These are phyloP conservation scores for Xylaria polymorpha DNA, from an alignment of 2,329 filamentous ascomycete species.

Conservation along the genomic window DNA sequence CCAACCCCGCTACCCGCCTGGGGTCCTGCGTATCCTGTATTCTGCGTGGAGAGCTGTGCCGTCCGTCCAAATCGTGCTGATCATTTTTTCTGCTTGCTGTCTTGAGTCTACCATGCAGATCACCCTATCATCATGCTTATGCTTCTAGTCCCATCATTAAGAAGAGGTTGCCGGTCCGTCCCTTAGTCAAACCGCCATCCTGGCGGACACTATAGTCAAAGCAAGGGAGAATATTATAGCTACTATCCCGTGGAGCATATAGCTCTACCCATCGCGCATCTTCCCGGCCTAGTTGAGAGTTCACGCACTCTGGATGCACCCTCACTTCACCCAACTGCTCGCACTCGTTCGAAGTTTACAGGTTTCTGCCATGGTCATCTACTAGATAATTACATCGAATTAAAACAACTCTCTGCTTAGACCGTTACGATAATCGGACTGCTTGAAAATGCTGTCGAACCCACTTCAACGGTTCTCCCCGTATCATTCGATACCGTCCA, in stretches of 20 bases:
- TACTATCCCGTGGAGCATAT: constrained; percentile 49
- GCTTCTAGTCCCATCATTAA: constrained; percentile 51
- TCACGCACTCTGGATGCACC: constrained; percentile 48
- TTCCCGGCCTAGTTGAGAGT: constrained; percentile 45
- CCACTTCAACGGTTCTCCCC: constrained; percentile 71
- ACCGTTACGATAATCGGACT: constrained; percentile 39
- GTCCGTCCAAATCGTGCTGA: constrained; percentile 54
- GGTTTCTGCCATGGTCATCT: constrained; percentile 41
- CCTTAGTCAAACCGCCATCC: constrained; percentile 53
- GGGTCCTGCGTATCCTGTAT: constrained; percentile 47
- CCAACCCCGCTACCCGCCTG: constrained; percentile 55
- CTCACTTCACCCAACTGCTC: constrained; percentile 57
- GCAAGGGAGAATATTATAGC: constrained; percentile 50
- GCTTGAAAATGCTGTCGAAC: constrained; percentile 69
- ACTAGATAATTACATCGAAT: constrained; percentile 32
- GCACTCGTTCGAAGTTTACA: constrained; percentile 57
- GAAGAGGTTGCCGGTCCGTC: constrained; percentile 54
- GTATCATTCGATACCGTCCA: constrained; percentile 68
- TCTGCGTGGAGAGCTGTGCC: constrained; percentile 52
- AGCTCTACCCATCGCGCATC: constrained; percentile 48
- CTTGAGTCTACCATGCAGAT: constrained; percentile 55
- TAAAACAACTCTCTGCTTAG: constrained; percentile 22
- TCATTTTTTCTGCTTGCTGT: constrained; percentile 51
- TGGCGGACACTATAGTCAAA: constrained; percentile 51
- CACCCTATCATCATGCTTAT: constrained; percentile 55